Evolutionary conservation across 805 yeast genomes (phyloP).

Genomic region (Jamesozyma spencerorum): DNA sequence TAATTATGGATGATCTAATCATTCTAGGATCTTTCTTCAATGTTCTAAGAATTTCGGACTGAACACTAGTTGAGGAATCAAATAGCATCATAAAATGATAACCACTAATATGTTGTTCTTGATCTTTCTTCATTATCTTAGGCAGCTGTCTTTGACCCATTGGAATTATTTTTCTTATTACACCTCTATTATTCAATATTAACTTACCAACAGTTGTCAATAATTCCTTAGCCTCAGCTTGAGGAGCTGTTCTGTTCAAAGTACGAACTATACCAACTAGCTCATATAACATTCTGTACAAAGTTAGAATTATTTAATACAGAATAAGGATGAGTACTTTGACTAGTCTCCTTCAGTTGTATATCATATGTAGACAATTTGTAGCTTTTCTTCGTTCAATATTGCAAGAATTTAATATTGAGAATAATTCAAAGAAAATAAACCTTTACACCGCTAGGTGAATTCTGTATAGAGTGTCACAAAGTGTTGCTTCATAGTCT

Average conservation of each 20-base stretch:
- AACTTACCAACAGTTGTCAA: constrained; percentile 69
- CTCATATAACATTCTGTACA: constrained; percentile 67
- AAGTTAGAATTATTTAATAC: no score
- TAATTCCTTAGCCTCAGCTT: constrained; percentile 54
- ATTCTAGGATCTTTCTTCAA: constrained; percentile 85
- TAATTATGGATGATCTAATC: constrained; percentile 65
- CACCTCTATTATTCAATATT: constrained; percentile 84
- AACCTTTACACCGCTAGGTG: no score
- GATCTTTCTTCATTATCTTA: constrained; percentile 70
- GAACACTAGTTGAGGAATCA: constrained; percentile 80
- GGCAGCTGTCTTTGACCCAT: constrained; percentile 70
- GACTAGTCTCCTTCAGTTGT: no score
- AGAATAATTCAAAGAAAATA: no score
- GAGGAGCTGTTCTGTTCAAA: constrained; percentile 43
- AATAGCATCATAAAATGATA: constrained; percentile 79
- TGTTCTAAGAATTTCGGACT: constrained; percentile 72
- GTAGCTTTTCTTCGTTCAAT: background rate
- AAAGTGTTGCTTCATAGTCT: no score
- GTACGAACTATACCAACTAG: constrained; percentile 83
- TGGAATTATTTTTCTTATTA: constrained; percentile 73
- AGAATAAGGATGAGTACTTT: no score
- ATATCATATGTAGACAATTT: no score
- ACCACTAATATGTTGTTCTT: constrained; percentile 85
- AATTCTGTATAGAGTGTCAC: no score
- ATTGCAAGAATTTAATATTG: no score